Conservation (phyloP, 2,329 filamentous ascomycete genomes). For the Colletotrichum lini region DNA sequence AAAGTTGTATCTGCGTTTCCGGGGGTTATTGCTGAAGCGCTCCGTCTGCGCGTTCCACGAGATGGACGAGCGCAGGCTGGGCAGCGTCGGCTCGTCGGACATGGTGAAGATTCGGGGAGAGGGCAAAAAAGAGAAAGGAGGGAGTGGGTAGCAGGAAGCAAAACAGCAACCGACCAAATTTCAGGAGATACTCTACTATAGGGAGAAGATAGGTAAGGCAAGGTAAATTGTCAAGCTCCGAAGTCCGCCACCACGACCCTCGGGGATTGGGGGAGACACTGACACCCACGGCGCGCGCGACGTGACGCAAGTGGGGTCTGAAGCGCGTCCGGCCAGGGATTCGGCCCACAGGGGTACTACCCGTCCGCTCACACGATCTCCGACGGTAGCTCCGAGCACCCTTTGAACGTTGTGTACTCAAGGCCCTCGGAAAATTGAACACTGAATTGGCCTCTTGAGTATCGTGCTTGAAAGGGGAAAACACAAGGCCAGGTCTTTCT, state of each 20-base stretch:
- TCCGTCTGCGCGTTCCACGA: slow-evolving; percentile 57
- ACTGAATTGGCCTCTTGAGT: no score
- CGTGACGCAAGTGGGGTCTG: slow-evolving; percentile 37
- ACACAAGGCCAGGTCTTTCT: no score
- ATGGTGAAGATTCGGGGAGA: slow-evolving; percentile 44
- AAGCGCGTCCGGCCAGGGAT: slow-evolving; percentile 26
- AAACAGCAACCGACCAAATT: no score
- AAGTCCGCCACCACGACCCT: slow-evolving; percentile 30
- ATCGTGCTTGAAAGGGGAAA: no score
- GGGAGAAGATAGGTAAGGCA: not conserved
- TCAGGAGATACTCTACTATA: no score
- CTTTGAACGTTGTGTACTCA: not conserved
- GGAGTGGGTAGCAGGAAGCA: not conserved
- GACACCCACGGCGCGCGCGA: slow-evolving; percentile 31
- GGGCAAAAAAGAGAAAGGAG: not conserved
- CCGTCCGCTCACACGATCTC: slow-evolving; percentile 34
- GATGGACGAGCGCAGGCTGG: slow-evolving; percentile 53
- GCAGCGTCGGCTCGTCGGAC: slow-evolving; percentile 60
- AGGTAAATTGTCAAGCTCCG: slow-evolving; percentile 26
- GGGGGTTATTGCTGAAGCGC: slow-evolving; percentile 56
- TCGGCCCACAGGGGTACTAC: slow-evolving; percentile 11
- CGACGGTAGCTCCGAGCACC: slow-evolving; percentile 37
- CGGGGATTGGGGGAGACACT: slow-evolving; percentile 9
- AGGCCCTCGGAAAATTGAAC: no score
- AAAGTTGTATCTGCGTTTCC: slow-evolving; percentile 55